Evolutionary conservation across 2,329 filamentous ascomycete species (phyloP).

Genomic region (Lachnellula cervina): DNA sequence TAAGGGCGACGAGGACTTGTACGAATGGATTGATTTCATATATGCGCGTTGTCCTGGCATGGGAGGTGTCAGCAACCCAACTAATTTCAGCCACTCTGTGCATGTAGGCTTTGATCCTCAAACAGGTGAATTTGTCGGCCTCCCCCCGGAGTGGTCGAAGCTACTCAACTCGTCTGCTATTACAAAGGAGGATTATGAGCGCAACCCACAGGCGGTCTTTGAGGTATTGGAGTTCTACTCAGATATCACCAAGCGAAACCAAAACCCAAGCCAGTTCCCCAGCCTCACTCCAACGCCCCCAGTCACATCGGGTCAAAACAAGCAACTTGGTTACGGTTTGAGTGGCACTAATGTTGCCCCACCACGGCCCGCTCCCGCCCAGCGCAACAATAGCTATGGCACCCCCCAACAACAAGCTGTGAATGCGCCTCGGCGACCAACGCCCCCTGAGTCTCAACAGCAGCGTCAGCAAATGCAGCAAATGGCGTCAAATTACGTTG

Average conservation of each 20-base stretch:
- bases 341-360: slow-evolving; percentile 56
- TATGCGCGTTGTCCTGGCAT: slow-evolving; percentile 95
- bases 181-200: slow-evolving; percentile 97
- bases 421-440: slow-evolving; percentile 40
- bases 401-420: slow-evolving; percentile 15
- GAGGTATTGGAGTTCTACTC: slow-evolving; percentile 84
- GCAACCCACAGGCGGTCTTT: slow-evolving; percentile 82
- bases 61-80: slow-evolving; percentile 97
- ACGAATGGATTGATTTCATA: slow-evolving; percentile 98
- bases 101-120: slow-evolving; percentile 97
- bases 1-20: slow-evolving; percentile 92
- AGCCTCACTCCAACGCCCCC: slow-evolving; percentile 65
- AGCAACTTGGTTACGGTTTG: slow-evolving; percentile 56
- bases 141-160: slow-evolving; percentile 96
- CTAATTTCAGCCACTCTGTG: slow-evolving; percentile 94
- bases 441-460: slow-evolving; percentile 41
- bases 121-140: slow-evolving; percentile 88
- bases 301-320: slow-evolving; percentile 48
- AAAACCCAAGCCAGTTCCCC: slow-evolving; percentile 65
- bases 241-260: slow-evolving; percentile 70
- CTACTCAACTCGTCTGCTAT: slow-evolving; percentile 93
- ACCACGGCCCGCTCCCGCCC: slow-evolving; percentile 57
- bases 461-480: slow-evolving; percentile 55
- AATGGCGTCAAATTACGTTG: slow-evolving; percentile 50
- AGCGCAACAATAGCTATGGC: slow-evolving; percentile 40